Conservation (phyloP, 2,329 filamentous ascomycete genomes). For the Dendryphion nanum region DNA sequence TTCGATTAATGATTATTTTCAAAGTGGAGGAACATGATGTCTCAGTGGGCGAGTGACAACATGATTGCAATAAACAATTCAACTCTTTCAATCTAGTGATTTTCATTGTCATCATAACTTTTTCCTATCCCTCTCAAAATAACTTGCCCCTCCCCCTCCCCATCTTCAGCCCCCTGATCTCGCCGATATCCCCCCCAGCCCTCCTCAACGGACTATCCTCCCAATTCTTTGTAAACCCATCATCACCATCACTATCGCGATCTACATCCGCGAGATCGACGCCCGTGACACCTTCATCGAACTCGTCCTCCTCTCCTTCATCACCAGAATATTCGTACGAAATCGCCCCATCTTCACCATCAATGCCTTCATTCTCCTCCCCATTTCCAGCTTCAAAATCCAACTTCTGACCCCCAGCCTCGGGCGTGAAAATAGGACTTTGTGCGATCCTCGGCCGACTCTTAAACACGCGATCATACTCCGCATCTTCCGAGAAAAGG, state of each 20-base stretch:
- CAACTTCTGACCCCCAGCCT: background rate
- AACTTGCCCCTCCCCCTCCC: background rate
- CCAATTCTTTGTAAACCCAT: constrained; percentile 24
- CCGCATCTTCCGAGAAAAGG: constrained; percentile 67
- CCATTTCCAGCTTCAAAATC: constrained; percentile 4
- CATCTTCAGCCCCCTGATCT: no score
- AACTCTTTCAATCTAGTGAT: no score
- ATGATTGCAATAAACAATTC: no score
- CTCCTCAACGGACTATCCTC: constrained; percentile 32
- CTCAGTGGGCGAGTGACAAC: no score
- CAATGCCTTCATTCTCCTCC: constrained; percentile 6
- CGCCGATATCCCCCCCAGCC: constrained; percentile 9
- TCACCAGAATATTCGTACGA: constrained; percentile 1
- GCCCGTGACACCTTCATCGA: constrained; percentile 27
- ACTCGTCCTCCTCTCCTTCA: constrained; percentile 5
- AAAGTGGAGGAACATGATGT: no score
- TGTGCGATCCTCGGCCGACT: constrained; percentile 76
- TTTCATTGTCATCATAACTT: no score
- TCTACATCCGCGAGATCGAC: constrained; percentile 33
- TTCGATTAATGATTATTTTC: no score
- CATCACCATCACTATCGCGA: constrained; percentile 20
- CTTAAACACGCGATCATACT: constrained; percentile 81
- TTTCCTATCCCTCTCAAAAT: no score
- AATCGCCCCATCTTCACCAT: constrained; percentile 7
- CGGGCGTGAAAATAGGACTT: constrained; percentile 59